Base-by-base conservation (phyloP, 257 asterid species). In the Cruciata laevipes region DNA sequence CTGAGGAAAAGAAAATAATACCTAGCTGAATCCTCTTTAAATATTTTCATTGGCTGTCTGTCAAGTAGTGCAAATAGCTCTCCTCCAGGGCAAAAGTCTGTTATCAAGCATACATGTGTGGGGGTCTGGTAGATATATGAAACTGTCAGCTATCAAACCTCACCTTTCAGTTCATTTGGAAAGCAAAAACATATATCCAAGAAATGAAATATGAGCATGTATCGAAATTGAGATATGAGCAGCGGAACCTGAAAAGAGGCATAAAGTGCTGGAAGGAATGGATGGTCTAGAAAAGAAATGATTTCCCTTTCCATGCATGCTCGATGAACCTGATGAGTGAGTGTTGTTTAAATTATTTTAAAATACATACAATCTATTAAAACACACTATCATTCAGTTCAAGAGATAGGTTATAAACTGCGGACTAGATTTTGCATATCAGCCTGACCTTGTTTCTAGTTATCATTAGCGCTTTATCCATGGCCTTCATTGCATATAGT, bases 21-120 rank as follows among this genome's bases (percentile, higher is more conserved):
- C 99, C 96, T 88, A 75, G 99, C 96, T 8, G 99, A 88, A 14
- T 94, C 99, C 80, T 94, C 99, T 76, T 81, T 90, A 77, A 94
- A 87, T 78, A 85, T 73, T 77, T 94, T 94, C 90, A 90, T 73
- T 12, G 99, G 99, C 76, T 94, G 99, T 77, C 80, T 90, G 86
- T 94, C 99, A 55, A 94, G 97, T 81, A 94, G 69, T 51, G 86
- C 96, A 68, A 90, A 94, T 71, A 94, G 79, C 80, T 94, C 99
- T 73, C 99, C 99, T 58, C 99, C 99, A 60, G 95, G 87, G 71
- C 84, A 94, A 78, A 86, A 94, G 77, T 94, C 99, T 16, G 99
- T 94, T 78, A 94, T 88, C 94, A 94, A 82, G 84, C 99, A 94
- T 40, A 94, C 96, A 73, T 94, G 99, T 16, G 96, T 90, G 69